Percentiles rank a stretch among this genome's conserved stretches.
Evolutionary conservation across 176 grass and related monocot species (phyloP).

Genomic region (Eragrostis curvula): DNA sequence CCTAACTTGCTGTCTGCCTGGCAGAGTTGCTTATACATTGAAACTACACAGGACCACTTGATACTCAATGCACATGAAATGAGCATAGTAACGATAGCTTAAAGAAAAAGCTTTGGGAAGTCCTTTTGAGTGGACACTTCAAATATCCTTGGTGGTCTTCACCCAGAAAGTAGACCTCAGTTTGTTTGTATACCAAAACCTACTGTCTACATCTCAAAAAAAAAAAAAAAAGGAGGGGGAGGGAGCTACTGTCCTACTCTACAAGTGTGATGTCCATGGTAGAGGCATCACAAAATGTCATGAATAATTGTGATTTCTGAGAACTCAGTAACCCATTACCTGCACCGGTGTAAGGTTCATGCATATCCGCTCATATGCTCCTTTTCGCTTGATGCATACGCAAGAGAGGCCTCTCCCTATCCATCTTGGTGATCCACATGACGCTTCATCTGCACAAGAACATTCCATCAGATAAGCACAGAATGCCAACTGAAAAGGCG

Average conservation of each 20-base stretch:
- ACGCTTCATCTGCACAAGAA: conserved; percentile 71
- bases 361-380: conserved; percentile 84
- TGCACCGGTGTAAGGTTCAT: conserved; percentile 87
- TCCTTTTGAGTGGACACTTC: conserved; percentile 20
- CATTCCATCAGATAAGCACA: conserved; percentile 10
- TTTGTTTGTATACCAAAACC: background rate
- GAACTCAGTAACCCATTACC: conserved; percentile 36
- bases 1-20: background rate
- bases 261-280: background rate
- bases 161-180: background rate
- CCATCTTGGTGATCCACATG: conserved; percentile 97
- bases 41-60: conserved; percentile 8
- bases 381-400: conserved; percentile 93
- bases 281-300: background rate
- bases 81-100: conserved; percentile 2
- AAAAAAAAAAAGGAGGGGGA: too few species aligned
- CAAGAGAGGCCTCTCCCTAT: conserved; percentile 92
- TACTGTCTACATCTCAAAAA: too few species aligned
- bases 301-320: background rate
- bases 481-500: background rate
- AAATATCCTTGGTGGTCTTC: background rate
- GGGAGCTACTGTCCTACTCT: conserved; percentile 10
- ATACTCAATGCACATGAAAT: conserved; percentile 1
- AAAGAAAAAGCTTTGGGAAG: conserved; percentile 6
- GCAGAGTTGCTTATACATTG: background rate